Evolutionary conservation across 352 stramenopile species (phyloP).

Genomic region (Aphanomyces cochlioides): DNA sequence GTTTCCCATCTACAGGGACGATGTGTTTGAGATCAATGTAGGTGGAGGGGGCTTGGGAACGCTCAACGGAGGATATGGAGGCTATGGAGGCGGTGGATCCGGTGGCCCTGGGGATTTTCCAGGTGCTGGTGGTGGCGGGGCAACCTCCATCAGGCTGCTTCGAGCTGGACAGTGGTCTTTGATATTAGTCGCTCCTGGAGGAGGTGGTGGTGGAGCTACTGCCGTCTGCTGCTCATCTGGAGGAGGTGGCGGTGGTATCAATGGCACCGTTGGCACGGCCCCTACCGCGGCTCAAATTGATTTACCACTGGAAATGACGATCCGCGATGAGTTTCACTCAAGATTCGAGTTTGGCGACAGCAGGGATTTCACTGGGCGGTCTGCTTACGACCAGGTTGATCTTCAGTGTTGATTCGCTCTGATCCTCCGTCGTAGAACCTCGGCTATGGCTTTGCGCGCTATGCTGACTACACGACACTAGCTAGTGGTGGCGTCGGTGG

Average conservation of each 20-base stretch:
- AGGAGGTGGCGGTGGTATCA: constrained; percentile 49
- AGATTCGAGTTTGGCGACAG: constrained; percentile 47
- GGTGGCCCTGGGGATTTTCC: constrained; percentile 50
- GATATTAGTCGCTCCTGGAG: constrained; percentile 63
- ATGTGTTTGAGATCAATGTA: constrained; percentile 10
- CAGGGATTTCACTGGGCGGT: constrained; percentile 44
- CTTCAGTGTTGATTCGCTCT: not conserved
- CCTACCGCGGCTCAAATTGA: constrained; percentile 46
- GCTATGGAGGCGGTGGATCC: constrained; percentile 64
- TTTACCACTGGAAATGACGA: constrained; percentile 33
- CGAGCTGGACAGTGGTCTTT: constrained; percentile 40
- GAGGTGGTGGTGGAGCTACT: constrained; percentile 60
- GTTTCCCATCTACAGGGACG: not conserved
- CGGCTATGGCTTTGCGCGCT: constrained; percentile 48
- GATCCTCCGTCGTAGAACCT: constrained; percentile 36
- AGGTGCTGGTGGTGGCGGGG: constrained; percentile 63
- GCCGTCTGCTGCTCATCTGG: constrained; percentile 79
- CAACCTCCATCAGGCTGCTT: constrained; percentile 32
- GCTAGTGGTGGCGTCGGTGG: constrained; percentile 50
- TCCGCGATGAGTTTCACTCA: constrained; percentile 58
- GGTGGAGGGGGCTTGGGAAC: constrained; percentile 18
- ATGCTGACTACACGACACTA: constrained; percentile 52
- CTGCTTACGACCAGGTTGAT: constrained; percentile 37
- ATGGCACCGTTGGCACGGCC: constrained; percentile 43
- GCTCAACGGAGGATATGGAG: constrained; percentile 37